Conservation (phyloP, 306 rosid genomes). For the Medicago lupulina region DNA sequence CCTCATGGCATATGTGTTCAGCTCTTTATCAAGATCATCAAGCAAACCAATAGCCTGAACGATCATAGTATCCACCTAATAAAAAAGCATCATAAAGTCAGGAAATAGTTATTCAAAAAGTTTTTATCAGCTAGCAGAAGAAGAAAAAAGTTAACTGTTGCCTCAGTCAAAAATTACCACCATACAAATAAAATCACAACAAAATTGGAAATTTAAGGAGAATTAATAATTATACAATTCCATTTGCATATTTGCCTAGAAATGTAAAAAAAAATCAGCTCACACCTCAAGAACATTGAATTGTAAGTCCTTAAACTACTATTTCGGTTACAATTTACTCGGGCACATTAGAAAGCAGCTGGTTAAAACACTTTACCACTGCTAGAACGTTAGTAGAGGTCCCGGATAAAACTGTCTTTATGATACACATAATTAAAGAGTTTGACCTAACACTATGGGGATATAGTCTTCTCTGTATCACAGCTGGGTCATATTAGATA, state of each 20-base stretch:
- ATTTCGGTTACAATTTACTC: background rate
- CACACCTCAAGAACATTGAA: background rate
- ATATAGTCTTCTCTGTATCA: background rate
- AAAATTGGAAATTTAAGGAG: background rate
- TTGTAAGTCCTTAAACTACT: background rate
- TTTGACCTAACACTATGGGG: background rate
- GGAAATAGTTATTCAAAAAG: background rate
- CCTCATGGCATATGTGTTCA: slow-evolving; percentile 93
- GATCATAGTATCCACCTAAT: slow-evolving; percentile 91
- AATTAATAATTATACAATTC: background rate
- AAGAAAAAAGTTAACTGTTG: background rate
- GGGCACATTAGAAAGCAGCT: background rate
- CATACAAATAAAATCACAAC: background rate
- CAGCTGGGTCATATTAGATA: background rate
- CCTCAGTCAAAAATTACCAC: background rate
- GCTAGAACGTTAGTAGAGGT: background rate
- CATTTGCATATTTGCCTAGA: background rate
- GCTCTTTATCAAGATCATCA: slow-evolving; percentile 90
- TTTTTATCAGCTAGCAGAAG: too few relatives aligned
- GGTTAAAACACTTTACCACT: background rate
- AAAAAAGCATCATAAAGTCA: background rate
- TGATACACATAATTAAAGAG: background rate
- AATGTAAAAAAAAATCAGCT: background rate
- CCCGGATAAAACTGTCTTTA: background rate
- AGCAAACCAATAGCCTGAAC: slow-evolving; percentile 97